Evolutionary conservation across 1,284 basidiomycete genomes (phyloP), one percentile per base, ranked within the genome.

Genomic region (Gymnopus androsaceus): DNA sequence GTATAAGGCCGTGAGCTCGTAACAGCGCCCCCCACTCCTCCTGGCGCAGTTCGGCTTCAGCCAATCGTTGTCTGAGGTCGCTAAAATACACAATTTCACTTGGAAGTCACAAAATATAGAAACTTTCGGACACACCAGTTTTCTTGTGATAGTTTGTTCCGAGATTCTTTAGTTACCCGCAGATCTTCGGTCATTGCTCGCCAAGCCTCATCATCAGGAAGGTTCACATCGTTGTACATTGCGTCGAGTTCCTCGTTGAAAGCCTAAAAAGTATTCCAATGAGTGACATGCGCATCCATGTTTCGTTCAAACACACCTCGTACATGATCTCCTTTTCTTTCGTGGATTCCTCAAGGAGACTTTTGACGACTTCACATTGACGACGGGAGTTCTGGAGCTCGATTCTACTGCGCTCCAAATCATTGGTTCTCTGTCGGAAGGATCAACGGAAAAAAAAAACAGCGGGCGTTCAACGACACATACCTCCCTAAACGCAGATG

Each of bases 181-280:
- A 95, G 73, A 66, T 95, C 90, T 45, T 74, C 73, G 17, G 84
- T 80, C 80, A 95, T 80, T 0, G 87, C 87, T 12, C 74, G 69
- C 82, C 88, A 92, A 1, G 91, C 90, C 63, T 92, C 89, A 41
- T 87, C 84, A 14, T 85, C 83, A 14, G 91, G 90, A 51, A 94
- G 78, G 57, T 86, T 82, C 17, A 82, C 82, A 57, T 93, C 90
- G 52, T 87, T 85, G 72, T 86, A 95, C 90, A 95, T 92, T 33
- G 82, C 84, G 62, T 94, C 92, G 34, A 96, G 78, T 68, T 95
- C 94, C 63, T 93, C 91, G 67, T 95, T 95, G 75, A 96, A 95
- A 3, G 91, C 88, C 92, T 94, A 59, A 4, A 17, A n/a, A 34
- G 56, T 42, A 51, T 45, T 45, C 40, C 19, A 12, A 41, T 33